Evolutionary conservation across 148 eudicot species (phyloP).

Genomic region (Fallopia convolvulus): DNA sequence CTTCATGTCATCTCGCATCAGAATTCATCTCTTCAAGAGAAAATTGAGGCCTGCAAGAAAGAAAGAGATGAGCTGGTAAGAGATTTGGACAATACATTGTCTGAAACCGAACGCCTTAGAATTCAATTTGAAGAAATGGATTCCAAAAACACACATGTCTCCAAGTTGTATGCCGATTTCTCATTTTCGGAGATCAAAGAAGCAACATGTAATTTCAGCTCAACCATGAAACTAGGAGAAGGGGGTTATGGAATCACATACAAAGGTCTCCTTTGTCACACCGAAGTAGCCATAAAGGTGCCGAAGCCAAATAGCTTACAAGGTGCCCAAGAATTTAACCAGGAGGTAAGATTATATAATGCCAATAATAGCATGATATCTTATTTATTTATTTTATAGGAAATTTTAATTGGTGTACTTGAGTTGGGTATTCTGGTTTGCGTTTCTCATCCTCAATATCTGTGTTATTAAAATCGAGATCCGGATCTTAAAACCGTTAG

Average conservation of each 20-base stretch:
- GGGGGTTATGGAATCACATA: slow-evolving; percentile 74
- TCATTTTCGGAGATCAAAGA: slow-evolving; percentile 59
- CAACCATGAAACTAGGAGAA: slow-evolving; percentile 63
- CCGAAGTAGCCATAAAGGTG: slow-evolving; percentile 75
- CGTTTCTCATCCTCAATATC: too few relatives aligned
- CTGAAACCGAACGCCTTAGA: slow-evolving; percentile 40
- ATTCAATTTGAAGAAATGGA: slow-evolving; percentile 27
- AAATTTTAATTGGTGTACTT: not conserved
- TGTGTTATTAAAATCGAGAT: too few relatives aligned
- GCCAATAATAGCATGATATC: too few relatives aligned
- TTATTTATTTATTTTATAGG: too few relatives aligned
- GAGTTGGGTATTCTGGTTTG: too few relatives aligned
- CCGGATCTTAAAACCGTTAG: too few relatives aligned
- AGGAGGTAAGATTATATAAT: slow-evolving; percentile 48
- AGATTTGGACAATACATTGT: slow-evolving; percentile 54
- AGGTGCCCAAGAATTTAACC: slow-evolving; percentile 68
- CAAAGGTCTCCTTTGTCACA: slow-evolving; percentile 53
- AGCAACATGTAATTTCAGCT: slow-evolving; percentile 53
- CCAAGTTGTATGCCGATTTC: slow-evolving; percentile 48
- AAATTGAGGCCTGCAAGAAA: slow-evolving; percentile 50
- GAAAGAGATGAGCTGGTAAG: slow-evolving; percentile 59
- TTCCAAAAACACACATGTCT: slow-evolving; percentile 25
- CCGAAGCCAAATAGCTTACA: slow-evolving; percentile 47
- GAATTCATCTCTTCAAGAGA: slow-evolving; percentile 40
- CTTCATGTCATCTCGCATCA: slow-evolving; percentile 35